Evolutionary conservation across 352 stramenopile species (phyloP), one percentile per base, ranked within the genome.

Genomic region (Thraustochytrium sp.): DNA sequence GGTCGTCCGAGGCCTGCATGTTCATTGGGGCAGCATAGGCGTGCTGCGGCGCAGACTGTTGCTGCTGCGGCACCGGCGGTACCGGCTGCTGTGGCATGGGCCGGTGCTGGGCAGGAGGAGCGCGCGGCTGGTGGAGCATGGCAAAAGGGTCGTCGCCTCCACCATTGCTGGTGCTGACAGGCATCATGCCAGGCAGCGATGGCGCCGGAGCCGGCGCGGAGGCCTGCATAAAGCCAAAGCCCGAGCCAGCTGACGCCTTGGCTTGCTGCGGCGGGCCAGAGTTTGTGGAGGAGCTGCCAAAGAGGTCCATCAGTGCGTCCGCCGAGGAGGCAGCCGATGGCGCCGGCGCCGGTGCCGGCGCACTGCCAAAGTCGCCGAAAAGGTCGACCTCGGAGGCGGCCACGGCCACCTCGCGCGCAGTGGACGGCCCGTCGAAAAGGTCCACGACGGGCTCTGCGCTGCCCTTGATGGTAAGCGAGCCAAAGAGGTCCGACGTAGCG

Each of bases 381-480:
- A 80, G 68, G 38, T 80, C 68, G 2, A 80, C 11, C 13, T 80
- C 68, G 34, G 76, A 42, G 0, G 34, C 42, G 5, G 48, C 37
- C 16, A 0, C 44, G 26, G 68, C 34, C 2, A n/a, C 34, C 26
- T 26, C 26, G 31, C 16, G n/a, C n/a, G 40, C 11, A 5, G 63
- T 23, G 26, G 68, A 26, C n/a, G n/a, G n/a, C n/a, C n/a, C n/a
- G n/a, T n/a, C n/a, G n/a, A n/a, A n/a, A n/a, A n/a, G n/a, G n/a
- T n/a, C n/a, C n/a, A n/a, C n/a, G n/a, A n/a, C n/a, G n/a, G n/a
- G n/a, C n/a, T n/a, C n/a, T n/a, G n/a, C n/a, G n/a, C 3, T 80
- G 51, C 44, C 8, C 49, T 80, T 80, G 1, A 80, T 80, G 11
- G 68, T 80, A 23, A 80, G 53, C 29, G 68, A 68, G 26, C 37